Evolutionary conservation across 2,329 filamentous ascomycete species (phyloP).

Genomic region (Graphium sp.): DNA sequence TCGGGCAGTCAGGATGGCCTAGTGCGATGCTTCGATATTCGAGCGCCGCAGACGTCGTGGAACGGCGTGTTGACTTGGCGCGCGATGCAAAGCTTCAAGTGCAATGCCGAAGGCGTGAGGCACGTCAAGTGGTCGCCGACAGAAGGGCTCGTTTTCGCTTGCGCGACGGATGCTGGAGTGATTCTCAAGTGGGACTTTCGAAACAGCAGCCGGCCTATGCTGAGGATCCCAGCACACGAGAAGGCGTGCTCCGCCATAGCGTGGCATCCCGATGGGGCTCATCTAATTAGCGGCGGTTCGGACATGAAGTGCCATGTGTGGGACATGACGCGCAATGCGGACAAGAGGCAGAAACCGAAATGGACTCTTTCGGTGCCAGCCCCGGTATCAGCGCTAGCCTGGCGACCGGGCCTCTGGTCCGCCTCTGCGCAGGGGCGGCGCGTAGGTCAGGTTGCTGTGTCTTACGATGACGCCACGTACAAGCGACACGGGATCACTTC

Average conservation of each 20-base stretch:
- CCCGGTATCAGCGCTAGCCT: slow-evolving; percentile 39
- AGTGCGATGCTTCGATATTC: slow-evolving; percentile 43
- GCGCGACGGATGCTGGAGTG: slow-evolving; percentile 43
- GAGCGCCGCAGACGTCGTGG: slow-evolving; percentile 26
- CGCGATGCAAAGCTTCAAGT: slow-evolving; percentile 26
- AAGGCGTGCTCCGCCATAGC: slow-evolving; percentile 41
- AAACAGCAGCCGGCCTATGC: slow-evolving; percentile 30
- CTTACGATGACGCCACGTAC: slow-evolving; percentile 39
- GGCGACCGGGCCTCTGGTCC: slow-evolving; percentile 51
- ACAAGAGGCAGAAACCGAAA: slow-evolving; percentile 47
- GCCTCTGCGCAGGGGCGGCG: slow-evolving; percentile 41
- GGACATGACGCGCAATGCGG: slow-evolving; percentile 42
- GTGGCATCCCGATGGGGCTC: slow-evolving; percentile 54
- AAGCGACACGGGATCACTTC: slow-evolving; percentile 37
- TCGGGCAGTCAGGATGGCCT: slow-evolving; percentile 49
- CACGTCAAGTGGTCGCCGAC: slow-evolving; percentile 50
- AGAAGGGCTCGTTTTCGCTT: slow-evolving; percentile 44
- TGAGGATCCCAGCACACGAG: slow-evolving; percentile 45
- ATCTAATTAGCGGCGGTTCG: slow-evolving; percentile 44
- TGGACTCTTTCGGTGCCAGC: slow-evolving; percentile 45
- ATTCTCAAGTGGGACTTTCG: slow-evolving; percentile 49
- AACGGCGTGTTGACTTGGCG: slow-evolving; percentile 30
- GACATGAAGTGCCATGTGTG: slow-evolving; percentile 48
- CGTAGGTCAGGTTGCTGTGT: slow-evolving; percentile 43
- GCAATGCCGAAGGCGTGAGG: slow-evolving; percentile 38